Percentiles rank a stretch among this genome's conserved stretches.
Conservation (phyloP, 805 yeast species). For the Kuraishia ogatae region DNA sequence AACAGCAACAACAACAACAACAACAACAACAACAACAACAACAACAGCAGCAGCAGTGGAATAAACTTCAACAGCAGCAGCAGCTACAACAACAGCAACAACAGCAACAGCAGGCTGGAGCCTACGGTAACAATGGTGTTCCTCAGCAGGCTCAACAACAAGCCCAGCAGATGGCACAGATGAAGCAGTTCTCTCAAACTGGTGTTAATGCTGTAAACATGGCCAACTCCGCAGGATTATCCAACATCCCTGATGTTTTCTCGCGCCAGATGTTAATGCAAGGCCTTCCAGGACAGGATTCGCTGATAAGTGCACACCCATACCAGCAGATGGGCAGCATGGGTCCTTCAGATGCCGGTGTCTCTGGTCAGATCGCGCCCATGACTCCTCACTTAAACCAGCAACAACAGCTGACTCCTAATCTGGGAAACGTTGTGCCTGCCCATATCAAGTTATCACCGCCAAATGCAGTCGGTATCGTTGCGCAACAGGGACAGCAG, state of each 20-base stretch:
- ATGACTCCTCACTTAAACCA: conserved; percentile 6
- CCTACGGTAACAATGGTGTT: not conserved
- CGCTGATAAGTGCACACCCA: not conserved
- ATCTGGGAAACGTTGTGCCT: conserved; percentile 6
- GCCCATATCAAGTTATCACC: conserved; percentile 10
- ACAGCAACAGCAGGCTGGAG: not conserved
- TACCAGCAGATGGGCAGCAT: not conserved
- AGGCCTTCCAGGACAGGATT: not conserved
- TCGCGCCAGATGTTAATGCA: not conserved
- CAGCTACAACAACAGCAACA: not conserved
- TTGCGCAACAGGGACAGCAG: conserved; percentile 15
- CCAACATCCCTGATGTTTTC: not conserved
- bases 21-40: not conserved
- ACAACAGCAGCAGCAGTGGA: not conserved
- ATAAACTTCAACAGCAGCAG: not conserved
- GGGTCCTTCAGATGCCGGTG: not conserved
- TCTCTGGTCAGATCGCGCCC: not conserved
- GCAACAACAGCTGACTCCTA: conserved; percentile 6
- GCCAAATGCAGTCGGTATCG: conserved; percentile 6
- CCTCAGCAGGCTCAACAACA: conserved; percentile 10
- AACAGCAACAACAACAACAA: not conserved
- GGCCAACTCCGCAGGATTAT: not conserved
- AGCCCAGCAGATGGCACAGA: not conserved
- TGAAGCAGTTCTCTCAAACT: not conserved
- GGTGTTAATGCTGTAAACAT: not conserved